Base-by-base conservation (phyloP, 495 filamentous ascomycete genomes). In the Penicillium waksmanii region DNA sequence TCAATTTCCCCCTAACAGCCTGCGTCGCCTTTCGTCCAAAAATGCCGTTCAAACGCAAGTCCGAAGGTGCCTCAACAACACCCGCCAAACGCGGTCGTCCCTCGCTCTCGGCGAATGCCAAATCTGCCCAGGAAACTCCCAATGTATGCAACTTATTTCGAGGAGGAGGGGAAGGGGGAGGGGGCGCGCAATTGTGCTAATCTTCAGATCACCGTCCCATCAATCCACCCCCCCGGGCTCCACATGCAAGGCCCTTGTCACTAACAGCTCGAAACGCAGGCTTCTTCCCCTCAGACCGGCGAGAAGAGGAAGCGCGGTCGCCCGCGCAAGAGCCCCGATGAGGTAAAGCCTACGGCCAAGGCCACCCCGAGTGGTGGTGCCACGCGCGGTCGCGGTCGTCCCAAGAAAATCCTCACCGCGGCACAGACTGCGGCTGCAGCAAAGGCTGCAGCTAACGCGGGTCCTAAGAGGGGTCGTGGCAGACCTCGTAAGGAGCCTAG, bases 371-470 rank as follows among this genome's bases (percentile, higher is more conserved):
- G 65, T 13, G 60, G 65, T 42, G 69, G 67, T 10, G 70, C 75
- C 21, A 78, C 76, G 54, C 69, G 76, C 52, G 76, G 74, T 15
- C 76, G 76, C 23, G 76, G 76, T 33, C 74, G 76, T 44, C 76
- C 70, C 4, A 63, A 56, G 5, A 73, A 71, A 44, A 36, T 62
- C 25, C 49, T 58, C 50, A 48, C 60, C 0, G 62, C 60, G n/a
- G 35, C 44, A 11, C 62, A 65, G 17, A 13, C 43, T 23, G 56
- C 55, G 7, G 58, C 54, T 9, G 56, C 64, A 13, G 56, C 38
- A 2, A 34, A 43, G 12, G 58, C 51, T 7, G 57, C 61, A 13
- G 55, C 44, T 17, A 34, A 36, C 0, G 43, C 57, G 10, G 33
- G 21, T 2, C 42, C 54, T 3, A 67, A 70, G 62, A 61, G 52